phyloP scores from a whole-genome alignment of 2,329 filamentous ascomycete genomes.

The Botrytis byssoidea region DNA sequence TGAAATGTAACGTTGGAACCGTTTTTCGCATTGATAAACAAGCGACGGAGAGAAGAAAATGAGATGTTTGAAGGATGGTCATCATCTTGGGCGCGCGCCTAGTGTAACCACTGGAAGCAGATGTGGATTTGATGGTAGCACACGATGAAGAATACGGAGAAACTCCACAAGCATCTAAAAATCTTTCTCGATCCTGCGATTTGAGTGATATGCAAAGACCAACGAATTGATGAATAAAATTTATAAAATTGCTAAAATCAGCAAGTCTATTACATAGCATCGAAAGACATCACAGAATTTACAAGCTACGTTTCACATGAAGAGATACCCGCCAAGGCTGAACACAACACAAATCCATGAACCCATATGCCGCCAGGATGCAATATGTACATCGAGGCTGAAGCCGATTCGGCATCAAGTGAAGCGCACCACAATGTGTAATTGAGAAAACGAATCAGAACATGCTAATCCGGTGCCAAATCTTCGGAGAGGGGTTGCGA shows the following conservation, averaged over 20 bases:
- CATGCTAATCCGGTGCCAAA: background rate
- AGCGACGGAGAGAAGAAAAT: background rate
- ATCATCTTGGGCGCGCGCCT: background rate
- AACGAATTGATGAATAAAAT: no score
- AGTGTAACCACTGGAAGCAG: background rate
- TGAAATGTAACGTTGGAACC: background rate
- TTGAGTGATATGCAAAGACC: background rate
- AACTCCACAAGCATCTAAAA: background rate
- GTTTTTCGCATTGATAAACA: background rate
- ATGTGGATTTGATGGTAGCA: background rate
- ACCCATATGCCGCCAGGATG: background rate
- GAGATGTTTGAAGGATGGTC: background rate
- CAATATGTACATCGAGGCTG: background rate
- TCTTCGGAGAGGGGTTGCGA: background rate
- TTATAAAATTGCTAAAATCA: no score
- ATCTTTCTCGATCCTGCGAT: background rate
- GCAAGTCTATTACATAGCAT: background rate
- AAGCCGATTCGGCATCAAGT: background rate
- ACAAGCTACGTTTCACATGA: background rate
- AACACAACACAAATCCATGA: background rate
- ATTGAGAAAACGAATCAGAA: background rate
- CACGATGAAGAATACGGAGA: background rate
- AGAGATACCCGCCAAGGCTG: background rate
- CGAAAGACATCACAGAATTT: background rate
- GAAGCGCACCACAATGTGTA: background rate